Evolutionary conservation across 805 yeast species (phyloP), one percentile per base, ranked within the genome.

Genomic region (Schizosaccharomyces osmophilus): DNA sequence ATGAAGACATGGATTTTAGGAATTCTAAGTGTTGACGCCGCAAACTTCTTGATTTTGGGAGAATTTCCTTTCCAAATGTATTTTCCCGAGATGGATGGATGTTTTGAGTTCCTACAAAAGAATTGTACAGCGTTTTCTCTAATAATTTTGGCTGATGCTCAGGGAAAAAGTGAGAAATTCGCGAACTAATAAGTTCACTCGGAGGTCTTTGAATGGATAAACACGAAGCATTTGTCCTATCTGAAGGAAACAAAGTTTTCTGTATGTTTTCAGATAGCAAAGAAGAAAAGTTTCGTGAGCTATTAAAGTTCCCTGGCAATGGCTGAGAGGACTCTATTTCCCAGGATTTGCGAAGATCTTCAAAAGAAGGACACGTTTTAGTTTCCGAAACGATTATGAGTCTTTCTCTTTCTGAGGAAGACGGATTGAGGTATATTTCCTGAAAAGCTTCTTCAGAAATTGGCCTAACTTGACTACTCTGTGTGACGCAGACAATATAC

Each of bases 161-260:
- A 0, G 98, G 98, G 75, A 93, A 93, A 70, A 86, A 90, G 64
- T 89, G 95, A 1, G 88, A 83, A 65, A 90, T 74, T 68, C 90
- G 87, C 1, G 89, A 82, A 1, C 97, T 86, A 64, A 90, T 93
- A 66, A 89, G 78, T 68, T 87, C 95, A 63, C 93, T 83, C 0
- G 97, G 89, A 5, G 98, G 98, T 68, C 98, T 77, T 70, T 87
- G 95, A 13, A 19, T 24, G 57, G 36, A 29, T 24, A 17, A 11
- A 51, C 22, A 45, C 5, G 41, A 45, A 24, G 57, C 31, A 19
- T 51, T 51, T 17, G 36, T 29, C 8, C 32, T 29, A 29, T 29
- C 32, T 2, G 57, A 51, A 29, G 31, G 57, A 17, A 24, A 22
- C 15, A 22, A 6, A 8, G 19, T 22, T 29, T 24, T 24, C 13